These are phyloP conservation scores for Ilex paraguariensis DNA, from an alignment of 305 asterid species.

Conservation along the genomic window DNA sequence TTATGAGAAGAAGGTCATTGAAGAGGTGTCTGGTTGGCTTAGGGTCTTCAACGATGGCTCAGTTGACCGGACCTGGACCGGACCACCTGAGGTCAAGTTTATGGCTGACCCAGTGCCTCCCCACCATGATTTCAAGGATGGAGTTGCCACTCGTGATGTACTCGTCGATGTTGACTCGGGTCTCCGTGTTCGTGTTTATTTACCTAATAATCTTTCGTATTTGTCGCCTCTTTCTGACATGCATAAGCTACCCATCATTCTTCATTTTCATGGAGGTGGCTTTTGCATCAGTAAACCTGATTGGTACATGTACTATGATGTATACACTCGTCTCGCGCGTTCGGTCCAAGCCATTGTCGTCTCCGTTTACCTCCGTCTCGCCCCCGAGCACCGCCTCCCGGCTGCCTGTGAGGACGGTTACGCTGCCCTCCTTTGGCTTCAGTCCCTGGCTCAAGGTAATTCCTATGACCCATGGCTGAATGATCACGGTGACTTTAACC, in stretches of 20 bases:
- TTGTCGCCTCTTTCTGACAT: too few relatives aligned
- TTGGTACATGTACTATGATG: conserved; percentile 64
- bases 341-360: conserved; percentile 31
- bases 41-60: conserved; percentile 45
- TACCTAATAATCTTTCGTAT: conserved; percentile 15
- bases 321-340: conserved; percentile 45
- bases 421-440: conserved; percentile 39
- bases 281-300: conserved; percentile 64
- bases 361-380: conserved; percentile 45
- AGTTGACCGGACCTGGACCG: conserved; percentile 61
- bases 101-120: conserved; percentile 46
- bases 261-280: conserved; percentile 78
- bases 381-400: conserved; percentile 66
- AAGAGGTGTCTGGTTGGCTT: conserved; percentile 53
- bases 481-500: conserved; percentile 24
- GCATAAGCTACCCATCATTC: conserved; percentile 44
- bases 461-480: conserved; percentile 25
- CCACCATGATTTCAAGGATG: conserved; percentile 37
- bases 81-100: conserved; percentile 54
- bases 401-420: conserved; percentile 39
- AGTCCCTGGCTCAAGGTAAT: conserved; percentile 23
- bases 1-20: conserved; percentile 28
- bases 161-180: conserved; percentile 8
- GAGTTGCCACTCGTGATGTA: conserved; percentile 34
- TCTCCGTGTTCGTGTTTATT: conserved; percentile 39